Evolutionary conservation across 78 protist species (phyloP).

Genomic region (Pigoraptor vietnamica): DNA sequence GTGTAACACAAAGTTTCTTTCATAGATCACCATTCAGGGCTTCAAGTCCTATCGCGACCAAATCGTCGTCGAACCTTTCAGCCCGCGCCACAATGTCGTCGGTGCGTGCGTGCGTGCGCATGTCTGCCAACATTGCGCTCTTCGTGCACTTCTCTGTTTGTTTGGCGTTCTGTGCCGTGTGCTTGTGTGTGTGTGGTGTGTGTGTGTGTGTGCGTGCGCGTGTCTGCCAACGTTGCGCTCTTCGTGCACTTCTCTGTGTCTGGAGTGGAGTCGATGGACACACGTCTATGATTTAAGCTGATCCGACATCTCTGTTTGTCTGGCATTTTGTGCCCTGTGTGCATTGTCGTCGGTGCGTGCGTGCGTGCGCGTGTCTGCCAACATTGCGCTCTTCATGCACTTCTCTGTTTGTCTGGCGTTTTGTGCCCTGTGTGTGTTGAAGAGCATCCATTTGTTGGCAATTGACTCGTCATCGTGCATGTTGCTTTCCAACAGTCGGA

Average conservation of each 20-base stretch:
- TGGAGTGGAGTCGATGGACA: background rate
- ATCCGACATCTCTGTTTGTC: background rate
- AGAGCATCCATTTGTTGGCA: too few species aligned
- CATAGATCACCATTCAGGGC: slow-evolving; percentile 47
- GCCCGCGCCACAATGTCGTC: slow-evolving; percentile 55
- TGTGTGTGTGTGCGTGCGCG: slow-evolving; percentile 23
- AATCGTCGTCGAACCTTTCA: slow-evolving; percentile 21
- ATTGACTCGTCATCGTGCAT: background rate
- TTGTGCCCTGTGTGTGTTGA: background rate
- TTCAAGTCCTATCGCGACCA: slow-evolving; percentile 52
- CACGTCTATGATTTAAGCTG: too few species aligned
- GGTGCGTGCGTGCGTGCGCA: slow-evolving; percentile 25
- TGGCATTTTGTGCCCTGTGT: background rate
- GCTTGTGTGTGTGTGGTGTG: slow-evolving; percentile 25
- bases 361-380: background rate
- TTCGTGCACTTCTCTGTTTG: background rate
- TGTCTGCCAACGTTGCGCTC: background rate
- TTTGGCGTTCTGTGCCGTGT: background rate
- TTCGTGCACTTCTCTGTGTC: background rate
- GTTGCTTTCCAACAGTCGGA: slow-evolving; percentile 49
- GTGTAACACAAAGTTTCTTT: too few species aligned
- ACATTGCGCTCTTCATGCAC: background rate
- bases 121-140: background rate
- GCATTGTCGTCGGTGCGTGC: slow-evolving; percentile 60
- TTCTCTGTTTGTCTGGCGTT: background rate